phyloP scores from a whole-genome alignment of 768 basidiomycete genomes.

The Kwoniella newhampshirensis region DNA sequence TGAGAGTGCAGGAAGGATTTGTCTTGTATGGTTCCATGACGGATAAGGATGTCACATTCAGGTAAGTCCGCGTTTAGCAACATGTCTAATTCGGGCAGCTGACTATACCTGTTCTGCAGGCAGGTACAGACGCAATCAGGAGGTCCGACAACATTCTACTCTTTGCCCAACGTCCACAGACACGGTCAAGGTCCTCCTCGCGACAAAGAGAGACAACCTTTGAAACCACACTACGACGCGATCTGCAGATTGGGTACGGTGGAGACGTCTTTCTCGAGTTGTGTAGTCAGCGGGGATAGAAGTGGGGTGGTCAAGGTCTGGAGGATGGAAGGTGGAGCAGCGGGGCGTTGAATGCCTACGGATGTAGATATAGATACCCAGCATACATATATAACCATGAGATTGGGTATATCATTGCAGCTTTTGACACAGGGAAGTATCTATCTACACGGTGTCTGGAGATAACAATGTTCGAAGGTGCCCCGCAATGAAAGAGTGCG shows the following conservation, averaged over 20 bases:
- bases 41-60: constrained; percentile 73
- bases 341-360: neutral
- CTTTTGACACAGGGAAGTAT: no score
- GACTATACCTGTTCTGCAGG: no score
- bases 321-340: constrained; percentile 42
- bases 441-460: neutral
- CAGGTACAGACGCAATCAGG: neutral
- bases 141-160: constrained; percentile 49
- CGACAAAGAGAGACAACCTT: constrained; percentile 76
- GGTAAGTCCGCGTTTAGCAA: no score
- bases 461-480: neutral
- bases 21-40: constrained; percentile 76
- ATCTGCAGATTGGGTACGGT: constrained; percentile 81
- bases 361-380: neutral
- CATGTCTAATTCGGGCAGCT: no score
- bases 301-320: constrained; percentile 86
- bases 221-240: constrained; percentile 86
- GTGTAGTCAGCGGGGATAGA: constrained; percentile 87
- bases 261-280: constrained; percentile 88
- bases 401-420: no score
- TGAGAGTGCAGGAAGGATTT: constrained; percentile 67
- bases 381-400: neutral
- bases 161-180: constrained; percentile 21
- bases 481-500: no score
- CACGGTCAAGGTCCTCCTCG: constrained; percentile 64